Base-by-base conservation (phyloP, 495 filamentous ascomycete species). In the Penicillium desertorum region DNA sequence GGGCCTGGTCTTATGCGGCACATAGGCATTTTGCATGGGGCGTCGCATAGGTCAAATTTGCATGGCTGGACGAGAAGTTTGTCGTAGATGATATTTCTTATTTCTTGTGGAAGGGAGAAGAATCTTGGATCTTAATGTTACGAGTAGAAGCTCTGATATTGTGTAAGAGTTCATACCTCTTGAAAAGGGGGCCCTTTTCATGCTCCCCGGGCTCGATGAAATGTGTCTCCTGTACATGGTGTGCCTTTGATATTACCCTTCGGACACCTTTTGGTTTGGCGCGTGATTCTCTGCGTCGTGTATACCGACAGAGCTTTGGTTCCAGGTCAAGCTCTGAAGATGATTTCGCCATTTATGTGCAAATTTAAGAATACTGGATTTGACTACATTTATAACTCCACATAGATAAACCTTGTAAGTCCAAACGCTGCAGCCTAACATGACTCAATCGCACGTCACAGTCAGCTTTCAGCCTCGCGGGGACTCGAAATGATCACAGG, bases 21-120 rank as follows among this genome's bases (percentile, higher is more conserved):
- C 3, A 46, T 1, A 8, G 11, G 25, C n/a, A 46, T 29, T 29
- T 46, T 36, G 44, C 65, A 68, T 22, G 14, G 17, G 4, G 14
- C 20, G 48, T 70, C 64, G 8, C 2, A 11, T 8, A 64, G 11
- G 36, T 64, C 41, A 39, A 62, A 71, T 49, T 70, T 71, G 42
- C 62, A 59, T 11, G 64, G 62, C n/a, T 62, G 59, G 14, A 66
- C 62, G 12, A 74, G 65, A 27, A 74, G 54, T 4, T 54, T 32
- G 1, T 53, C 48, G 49, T 71, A 69, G 9, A 72, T 62, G 4
- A 42, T 47, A 34, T 58, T 64, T 27, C 63, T 59, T 12, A 73
- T 36, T 42, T 72, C 70, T 2, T 47, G 27, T 9, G 63, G 63
- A 7, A 72, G 65, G 22, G 51, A 27, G 56, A 62, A 60, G 60